These are phyloP conservation scores for Aspergillus sclerotioniger DNA, from an alignment of 495 filamentous ascomycete species.

Conservation along the genomic window DNA sequence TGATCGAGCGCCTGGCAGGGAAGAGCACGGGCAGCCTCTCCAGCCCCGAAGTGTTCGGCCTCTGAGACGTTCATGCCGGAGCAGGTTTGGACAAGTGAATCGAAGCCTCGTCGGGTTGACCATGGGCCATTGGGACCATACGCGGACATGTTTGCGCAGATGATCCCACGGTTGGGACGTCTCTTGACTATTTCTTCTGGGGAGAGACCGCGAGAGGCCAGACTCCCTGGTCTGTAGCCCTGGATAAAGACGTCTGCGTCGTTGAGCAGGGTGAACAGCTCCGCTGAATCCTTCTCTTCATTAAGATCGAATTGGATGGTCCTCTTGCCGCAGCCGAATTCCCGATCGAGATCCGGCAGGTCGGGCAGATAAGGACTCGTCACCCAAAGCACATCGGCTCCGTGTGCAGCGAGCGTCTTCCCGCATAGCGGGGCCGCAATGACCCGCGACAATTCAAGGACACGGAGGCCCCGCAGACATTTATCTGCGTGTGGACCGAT, in stretches of 20 bases:
- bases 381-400: slow-evolving; percentile 60
- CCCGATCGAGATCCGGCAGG: slow-evolving; percentile 65
- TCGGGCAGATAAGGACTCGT: slow-evolving; percentile 59
- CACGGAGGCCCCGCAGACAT: slow-evolving; percentile 27
- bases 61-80: slow-evolving; percentile 52
- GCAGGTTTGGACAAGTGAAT: slow-evolving; percentile 48
- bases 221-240: slow-evolving; percentile 58
- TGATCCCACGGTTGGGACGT: slow-evolving; percentile 45
- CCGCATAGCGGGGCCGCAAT: slow-evolving; percentile 53
- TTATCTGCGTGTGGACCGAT: slow-evolving; percentile 16
- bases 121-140: slow-evolving; percentile 46
- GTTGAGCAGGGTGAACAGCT: slow-evolving; percentile 47
- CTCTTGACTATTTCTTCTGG: slow-evolving; percentile 37
- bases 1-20: slow-evolving; percentile 55
- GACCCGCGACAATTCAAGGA: slow-evolving; percentile 59
- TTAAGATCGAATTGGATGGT: slow-evolving; percentile 52
- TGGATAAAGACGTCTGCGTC: slow-evolving; percentile 50
- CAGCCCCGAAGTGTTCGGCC: slow-evolving; percentile 52
- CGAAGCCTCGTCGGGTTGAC: slow-evolving; percentile 35
- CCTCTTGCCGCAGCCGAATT: slow-evolving; percentile 62
- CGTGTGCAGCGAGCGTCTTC: slow-evolving; percentile 57
- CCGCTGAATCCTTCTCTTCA: slow-evolving; percentile 32
- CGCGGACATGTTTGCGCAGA: slow-evolving; percentile 62
- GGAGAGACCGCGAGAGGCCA: slow-evolving; percentile 51
- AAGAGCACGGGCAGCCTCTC: slow-evolving; percentile 62